Percentiles rank a stretch among this genome's conserved stretches.
Evolutionary conservation across 352 stramenopile genomes (phyloP).

Genomic region (Pythium brassicae): DNA sequence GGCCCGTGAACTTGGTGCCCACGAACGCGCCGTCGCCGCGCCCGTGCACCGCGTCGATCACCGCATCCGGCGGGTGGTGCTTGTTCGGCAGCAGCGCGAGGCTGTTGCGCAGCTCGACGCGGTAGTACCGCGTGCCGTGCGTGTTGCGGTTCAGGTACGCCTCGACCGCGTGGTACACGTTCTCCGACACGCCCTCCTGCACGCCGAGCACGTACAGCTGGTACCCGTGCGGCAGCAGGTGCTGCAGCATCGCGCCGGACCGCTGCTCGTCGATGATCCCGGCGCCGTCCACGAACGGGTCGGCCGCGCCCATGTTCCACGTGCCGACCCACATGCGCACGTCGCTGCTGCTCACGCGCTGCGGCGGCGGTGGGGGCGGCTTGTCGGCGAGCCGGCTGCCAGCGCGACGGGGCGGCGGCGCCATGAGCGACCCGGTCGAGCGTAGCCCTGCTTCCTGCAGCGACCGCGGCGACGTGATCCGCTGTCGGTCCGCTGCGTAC

Average conservation of each 20-base stretch:
- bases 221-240: constrained; percentile 77
- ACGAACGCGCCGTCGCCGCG: constrained; percentile 80
- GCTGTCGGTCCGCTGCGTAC: background rate
- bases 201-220: constrained; percentile 84
- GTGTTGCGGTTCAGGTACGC: constrained; percentile 77
- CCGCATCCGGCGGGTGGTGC: constrained; percentile 53
- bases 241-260: constrained; percentile 62
- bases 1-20: constrained; percentile 80
- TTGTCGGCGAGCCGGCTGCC: constrained; percentile 6
- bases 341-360: constrained; percentile 39
- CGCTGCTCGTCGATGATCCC: constrained; percentile 75
- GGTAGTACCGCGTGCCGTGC: constrained; percentile 49
- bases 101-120: constrained; percentile 74
- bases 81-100: constrained; percentile 66
- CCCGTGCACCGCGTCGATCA: constrained; percentile 76
- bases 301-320: constrained; percentile 84
- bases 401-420: constrained; percentile 3
- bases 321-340: constrained; percentile 80
- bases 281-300: constrained; percentile 69
- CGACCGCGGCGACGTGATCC: constrained; percentile 58
- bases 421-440: constrained; percentile 33
- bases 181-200: constrained; percentile 84
- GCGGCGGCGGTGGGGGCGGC: constrained; percentile 21
- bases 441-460: constrained; percentile 56
- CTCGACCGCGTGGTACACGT: constrained; percentile 77